These are phyloP conservation scores for Tetramitus jugosus DNA, from an alignment of 208 protist species.

Conservation along the genomic window DNA sequence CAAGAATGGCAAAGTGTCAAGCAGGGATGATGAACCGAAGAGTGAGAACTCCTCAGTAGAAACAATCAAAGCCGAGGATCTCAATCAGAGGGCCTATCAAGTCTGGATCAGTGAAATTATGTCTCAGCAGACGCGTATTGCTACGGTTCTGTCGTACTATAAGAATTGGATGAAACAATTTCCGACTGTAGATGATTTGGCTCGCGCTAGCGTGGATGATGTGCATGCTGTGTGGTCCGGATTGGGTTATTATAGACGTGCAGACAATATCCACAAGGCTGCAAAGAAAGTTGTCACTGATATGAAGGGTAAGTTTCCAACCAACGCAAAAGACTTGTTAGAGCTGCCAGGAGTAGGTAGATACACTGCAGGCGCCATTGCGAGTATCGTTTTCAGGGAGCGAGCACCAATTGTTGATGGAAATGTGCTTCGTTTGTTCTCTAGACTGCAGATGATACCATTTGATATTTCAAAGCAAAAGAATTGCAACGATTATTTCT, in stretches of 20 bases:
- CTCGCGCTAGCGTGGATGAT: conserved; percentile 61
- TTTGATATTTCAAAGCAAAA: conserved; percentile 52
- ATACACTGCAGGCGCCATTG: conserved; percentile 82
- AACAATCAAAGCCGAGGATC: too few species aligned
- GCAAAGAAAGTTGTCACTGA: conserved; percentile 60
- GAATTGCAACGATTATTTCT: background rate
- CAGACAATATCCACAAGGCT: conserved; percentile 64
- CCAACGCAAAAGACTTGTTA: conserved; percentile 41
- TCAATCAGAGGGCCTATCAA: conserved; percentile 52
- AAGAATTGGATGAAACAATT: conserved; percentile 69
- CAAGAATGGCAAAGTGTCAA: conserved; percentile 19
- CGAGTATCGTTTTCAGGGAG: conserved; percentile 70
- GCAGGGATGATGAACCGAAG: background rate
- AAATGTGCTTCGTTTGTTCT: conserved; percentile 79
- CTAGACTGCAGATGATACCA: conserved; percentile 49
- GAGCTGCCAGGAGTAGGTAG: conserved; percentile 68
- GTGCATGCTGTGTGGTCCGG: conserved; percentile 73
- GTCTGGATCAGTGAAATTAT: conserved; percentile 88
- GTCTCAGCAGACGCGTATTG: conserved; percentile 84
- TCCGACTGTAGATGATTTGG: conserved; percentile 61
- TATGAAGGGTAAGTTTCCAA: conserved; percentile 11
- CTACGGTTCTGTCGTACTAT: conserved; percentile 77
- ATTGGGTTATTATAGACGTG: conserved; percentile 83
- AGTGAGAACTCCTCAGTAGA: too few species aligned
- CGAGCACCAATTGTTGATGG: conserved; percentile 68